Base-by-base conservation (phyloP, 768 basidiomycete species). In the Lactarius akahatsu region DNA sequence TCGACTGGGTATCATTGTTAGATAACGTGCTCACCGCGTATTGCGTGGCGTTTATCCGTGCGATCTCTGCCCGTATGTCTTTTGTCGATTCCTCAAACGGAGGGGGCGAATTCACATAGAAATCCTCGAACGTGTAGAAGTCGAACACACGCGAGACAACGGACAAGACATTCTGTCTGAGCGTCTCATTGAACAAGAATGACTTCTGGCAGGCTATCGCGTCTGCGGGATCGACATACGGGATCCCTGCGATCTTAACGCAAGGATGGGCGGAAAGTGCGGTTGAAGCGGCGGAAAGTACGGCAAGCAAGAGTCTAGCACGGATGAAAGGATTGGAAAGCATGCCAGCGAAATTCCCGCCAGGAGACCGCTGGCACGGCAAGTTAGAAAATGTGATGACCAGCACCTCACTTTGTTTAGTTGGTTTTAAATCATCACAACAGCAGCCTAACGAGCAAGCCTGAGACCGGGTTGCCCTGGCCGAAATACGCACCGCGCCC, bases 41-140 rank as follows among this genome's bases (percentile, higher is more conserved):
- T 52, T 74, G 76, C 4, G 84, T 83, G 2, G 71, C 72, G 68
- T 83, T 83, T 38, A 88, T 81, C 62, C 78, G 76, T 2, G 78
- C 76, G 36, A 88, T 74, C 2, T 80, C 78, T 0, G 77, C 79
- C 7, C 84, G 79, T 57, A 88, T 86, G 70, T 88, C 76, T 13
- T 75, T 74, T 0, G 84, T 87, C 0, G 85, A 85, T 64, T 83
- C 76, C 64, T 79, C 74, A 69, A 78, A 80, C 11, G 78, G 78
- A 26, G 75, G 65, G 5, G 78, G 77, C 5, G 76, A 75, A 40
- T 76, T 69, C 56, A 77, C 57, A 61, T 80, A 79, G 61, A 75
- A 79, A 50, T 75, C 74, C 64, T 79, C 78, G 69, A 78, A 80
- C 0, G 79, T 80, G 71, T 74, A 80, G 67, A 80, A 80, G 69